phyloP scores from a whole-genome alignment of 257 asterid species.

The Nicotiana noctiflora region DNA sequence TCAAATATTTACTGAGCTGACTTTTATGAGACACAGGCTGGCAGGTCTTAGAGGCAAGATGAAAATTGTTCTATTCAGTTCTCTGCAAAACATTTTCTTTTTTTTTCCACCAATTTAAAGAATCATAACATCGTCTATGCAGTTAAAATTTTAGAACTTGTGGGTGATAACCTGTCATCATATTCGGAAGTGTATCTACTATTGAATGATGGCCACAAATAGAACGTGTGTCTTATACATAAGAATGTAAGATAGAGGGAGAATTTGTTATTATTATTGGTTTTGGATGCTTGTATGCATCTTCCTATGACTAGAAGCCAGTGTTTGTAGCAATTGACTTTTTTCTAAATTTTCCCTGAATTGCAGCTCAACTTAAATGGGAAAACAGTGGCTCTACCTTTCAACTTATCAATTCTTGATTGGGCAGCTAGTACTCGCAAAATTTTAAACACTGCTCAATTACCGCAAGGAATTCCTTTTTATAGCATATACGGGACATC shows the following conservation, averaged over 20 bases:
- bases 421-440: conserved; percentile 76
- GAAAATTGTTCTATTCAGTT: too few species aligned
- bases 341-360: neutral
- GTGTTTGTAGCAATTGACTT: neutral
- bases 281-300: neutral
- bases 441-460: conserved; percentile 43
- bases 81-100: neutral
- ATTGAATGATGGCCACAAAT: neutral
- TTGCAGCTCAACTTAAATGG: conserved; percentile 63
- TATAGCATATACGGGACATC: conserved; percentile 85
- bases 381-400: conserved; percentile 58
- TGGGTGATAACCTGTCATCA: neutral
- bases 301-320: neutral
- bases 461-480: conserved; percentile 64
- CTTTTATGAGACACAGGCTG: neutral
- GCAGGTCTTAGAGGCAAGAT: neutral
- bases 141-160: neutral
- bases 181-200: neutral
- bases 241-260: neutral
- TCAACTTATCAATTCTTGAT: conserved; percentile 53
- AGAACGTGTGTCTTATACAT: neutral
- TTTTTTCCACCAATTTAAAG: neutral
- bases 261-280: neutral
- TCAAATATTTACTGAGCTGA: neutral
- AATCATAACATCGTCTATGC: neutral